These are phyloP conservation scores for Fusarium robinianum DNA, from an alignment of 2,329 filamentous ascomycete genomes.

Conservation along the genomic window DNA sequence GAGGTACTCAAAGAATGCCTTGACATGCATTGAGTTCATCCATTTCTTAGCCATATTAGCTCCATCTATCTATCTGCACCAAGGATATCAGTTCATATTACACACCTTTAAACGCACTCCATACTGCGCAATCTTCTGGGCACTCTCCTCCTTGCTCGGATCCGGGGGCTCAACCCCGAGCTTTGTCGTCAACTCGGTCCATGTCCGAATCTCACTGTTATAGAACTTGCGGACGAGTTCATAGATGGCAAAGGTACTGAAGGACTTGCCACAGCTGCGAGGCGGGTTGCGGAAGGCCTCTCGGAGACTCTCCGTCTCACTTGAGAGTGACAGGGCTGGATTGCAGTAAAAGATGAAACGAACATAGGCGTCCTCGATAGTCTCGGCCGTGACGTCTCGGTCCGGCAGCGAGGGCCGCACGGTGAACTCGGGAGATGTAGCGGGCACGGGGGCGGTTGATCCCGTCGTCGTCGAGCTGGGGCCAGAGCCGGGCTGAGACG, in stretches of 20 bases:
- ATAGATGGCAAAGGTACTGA: constrained; percentile 77
- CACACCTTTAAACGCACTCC: constrained; percentile 84
- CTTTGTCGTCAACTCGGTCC: constrained; percentile 84
- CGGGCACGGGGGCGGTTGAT: constrained; percentile 18
- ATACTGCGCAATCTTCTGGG: constrained; percentile 94
- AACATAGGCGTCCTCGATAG: constrained; percentile 81
- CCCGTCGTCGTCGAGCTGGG: constrained; percentile 16
- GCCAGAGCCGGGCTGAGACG: constrained; percentile 20
- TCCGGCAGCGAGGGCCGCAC: constrained; percentile 59
- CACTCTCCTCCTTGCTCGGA: constrained; percentile 80
- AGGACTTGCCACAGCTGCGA: constrained; percentile 84
- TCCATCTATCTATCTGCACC: not conserved
- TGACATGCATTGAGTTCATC: constrained; percentile 96
- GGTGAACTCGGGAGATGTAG: constrained; percentile 24
- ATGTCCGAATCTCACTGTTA: constrained; percentile 84
- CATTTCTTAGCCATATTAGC: constrained; percentile 66
- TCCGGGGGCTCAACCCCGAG: constrained; percentile 88
- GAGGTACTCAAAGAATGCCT: constrained; percentile 92
- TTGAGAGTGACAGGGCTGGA: constrained; percentile 69
- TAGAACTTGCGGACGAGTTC: constrained; percentile 80
- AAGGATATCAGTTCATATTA: constrained; percentile 5
- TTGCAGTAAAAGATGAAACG: constrained; percentile 90
- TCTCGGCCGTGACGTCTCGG: constrained; percentile 68
- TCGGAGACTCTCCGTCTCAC: constrained; percentile 71
- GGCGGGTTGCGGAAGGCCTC: constrained; percentile 80